phyloP scores from a whole-genome alignment of 345 rosid species.

The Pugionium cornutum region DNA sequence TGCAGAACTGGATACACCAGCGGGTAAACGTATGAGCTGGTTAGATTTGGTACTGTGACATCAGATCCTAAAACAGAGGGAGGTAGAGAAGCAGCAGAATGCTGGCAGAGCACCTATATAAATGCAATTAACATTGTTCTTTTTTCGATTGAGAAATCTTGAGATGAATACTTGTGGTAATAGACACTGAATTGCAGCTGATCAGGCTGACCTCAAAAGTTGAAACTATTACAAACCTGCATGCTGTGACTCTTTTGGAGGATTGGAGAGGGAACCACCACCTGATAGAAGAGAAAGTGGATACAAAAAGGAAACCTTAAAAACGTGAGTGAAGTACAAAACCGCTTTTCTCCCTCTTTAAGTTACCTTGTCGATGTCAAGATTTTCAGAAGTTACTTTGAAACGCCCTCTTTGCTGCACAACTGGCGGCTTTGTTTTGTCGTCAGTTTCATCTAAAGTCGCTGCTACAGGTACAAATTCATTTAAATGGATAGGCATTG shows the following conservation, averaged over 20 bases:
- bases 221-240: slow-evolving; percentile 73
- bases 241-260: slow-evolving; percentile 91
- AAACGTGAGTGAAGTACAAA: slow-evolving; percentile 23
- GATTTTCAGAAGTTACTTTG: slow-evolving; percentile 97
- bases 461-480: slow-evolving; percentile 43
- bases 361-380: slow-evolving; percentile 79
- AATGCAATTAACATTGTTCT: no score
- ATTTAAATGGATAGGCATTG: slow-evolving; percentile 21
- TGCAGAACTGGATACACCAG: slow-evolving; percentile 60
- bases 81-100: slow-evolving; percentile 44
- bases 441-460: slow-evolving; percentile 68
- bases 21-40: slow-evolving; percentile 55
- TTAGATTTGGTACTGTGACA: slow-evolving; percentile 44
- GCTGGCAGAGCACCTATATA: slow-evolving; percentile 68
- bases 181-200: slow-evolving; percentile 36
- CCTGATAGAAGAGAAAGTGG: slow-evolving; percentile 53
- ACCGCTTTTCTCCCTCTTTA: background rate
- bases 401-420: slow-evolving; percentile 97
- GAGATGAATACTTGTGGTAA: slow-evolving; percentile 19
- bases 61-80: slow-evolving; percentile 40
- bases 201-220: slow-evolving; percentile 47
- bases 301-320: slow-evolving; percentile 29
- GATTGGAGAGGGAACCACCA: slow-evolving; percentile 59
- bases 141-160: slow-evolving; percentile 12
- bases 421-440: slow-evolving; percentile 76